Evolutionary conservation across 2,329 filamentous ascomycete genomes (phyloP), one percentile per base, ranked within the genome.

Genomic region (Trichophyton benhamiae): DNA sequence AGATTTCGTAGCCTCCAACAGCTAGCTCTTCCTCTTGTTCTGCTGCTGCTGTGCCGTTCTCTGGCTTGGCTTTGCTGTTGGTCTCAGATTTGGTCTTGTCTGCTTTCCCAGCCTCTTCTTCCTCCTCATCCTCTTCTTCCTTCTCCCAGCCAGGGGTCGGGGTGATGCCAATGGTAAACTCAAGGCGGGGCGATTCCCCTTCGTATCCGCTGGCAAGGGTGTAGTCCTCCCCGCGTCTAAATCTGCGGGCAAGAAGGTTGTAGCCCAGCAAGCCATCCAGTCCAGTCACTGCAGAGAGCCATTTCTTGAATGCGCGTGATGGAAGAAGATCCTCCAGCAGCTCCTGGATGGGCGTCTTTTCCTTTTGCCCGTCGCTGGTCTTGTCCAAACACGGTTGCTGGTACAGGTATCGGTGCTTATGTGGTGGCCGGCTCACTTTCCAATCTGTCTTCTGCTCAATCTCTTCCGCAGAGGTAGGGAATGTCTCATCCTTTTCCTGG

Each of bases 371-470:
- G 69, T 72, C 48, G 61, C 73, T 64, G 57, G 74, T 65, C 60
- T 75, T 9, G 5, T 66, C 65, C 2, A 63, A 58, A 11, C 66
- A 64, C 33, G 76, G 73, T 67, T 90, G 85, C 63, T 89, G 82
- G 74, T 94, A 99, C 1, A 96, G 79, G 72, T 87, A 99, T 13
- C 91, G 88, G 71, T 96, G 91, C 77, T 99, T 99, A 77, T 99
- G 91, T 0, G 94, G 94, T 44, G 94, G 94, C 36, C 84, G 82
- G 5, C 94, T 89, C 7, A 95, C 87, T 63, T 81, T 83, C 88
- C 89, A 94, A 0, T 76, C 75, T 48, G 78, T 82, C 64, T 76
- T 76, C 53, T 79, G 79, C 68, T 86, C 83, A 63, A 87, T 84
- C 62, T 81, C 79, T 0, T 73, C 69, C 53, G 81, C 83, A 15